Evolutionary conservation across 2,329 filamentous ascomycete genomes (phyloP).

Genomic region (Coniochaeta hoffmannii): DNA sequence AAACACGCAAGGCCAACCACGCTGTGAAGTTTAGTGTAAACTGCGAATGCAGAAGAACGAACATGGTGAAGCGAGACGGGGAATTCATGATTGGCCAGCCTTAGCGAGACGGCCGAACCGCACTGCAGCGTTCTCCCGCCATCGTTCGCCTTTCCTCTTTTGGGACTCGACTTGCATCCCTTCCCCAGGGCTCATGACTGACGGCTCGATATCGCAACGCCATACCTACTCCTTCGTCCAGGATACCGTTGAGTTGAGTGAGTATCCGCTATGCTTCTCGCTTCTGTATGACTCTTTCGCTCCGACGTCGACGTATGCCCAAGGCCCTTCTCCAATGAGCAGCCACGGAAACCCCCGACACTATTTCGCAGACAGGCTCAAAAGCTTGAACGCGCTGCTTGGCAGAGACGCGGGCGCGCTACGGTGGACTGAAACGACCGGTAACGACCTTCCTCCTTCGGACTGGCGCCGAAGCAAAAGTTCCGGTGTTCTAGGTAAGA

Average conservation of each 20-base stretch:
- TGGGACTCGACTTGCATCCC: not conserved
- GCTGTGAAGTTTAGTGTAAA: not conserved
- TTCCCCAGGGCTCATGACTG: not conserved
- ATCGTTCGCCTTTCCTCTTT: not conserved
- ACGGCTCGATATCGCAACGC: not conserved
- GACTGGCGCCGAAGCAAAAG: not conserved
- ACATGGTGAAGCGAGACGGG: slow-evolving; percentile 24
- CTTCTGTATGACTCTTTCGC: not conserved
- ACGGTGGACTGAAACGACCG: not conserved
- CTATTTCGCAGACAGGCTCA: not conserved
- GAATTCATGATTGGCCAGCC: slow-evolving; percentile 23
- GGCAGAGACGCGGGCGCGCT: not conserved
- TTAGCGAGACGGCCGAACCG: slow-evolving; percentile 18
- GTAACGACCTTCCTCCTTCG: not conserved
- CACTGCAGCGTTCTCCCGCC: not conserved
- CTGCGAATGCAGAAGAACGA: not conserved
- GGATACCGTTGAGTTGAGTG: too few species aligned
- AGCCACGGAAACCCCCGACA: too few species aligned
- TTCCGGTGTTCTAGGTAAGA: not conserved
- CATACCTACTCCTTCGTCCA: not conserved
- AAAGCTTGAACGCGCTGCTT: not conserved
- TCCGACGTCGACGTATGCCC: not conserved
- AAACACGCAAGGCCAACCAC: not conserved
- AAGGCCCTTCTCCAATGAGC: not conserved
- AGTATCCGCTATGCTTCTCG: too few species aligned